These are phyloP conservation scores for Sporothrix mexicana DNA, from an alignment of 2,329 filamentous ascomycete species.

Conservation along the genomic window DNA sequence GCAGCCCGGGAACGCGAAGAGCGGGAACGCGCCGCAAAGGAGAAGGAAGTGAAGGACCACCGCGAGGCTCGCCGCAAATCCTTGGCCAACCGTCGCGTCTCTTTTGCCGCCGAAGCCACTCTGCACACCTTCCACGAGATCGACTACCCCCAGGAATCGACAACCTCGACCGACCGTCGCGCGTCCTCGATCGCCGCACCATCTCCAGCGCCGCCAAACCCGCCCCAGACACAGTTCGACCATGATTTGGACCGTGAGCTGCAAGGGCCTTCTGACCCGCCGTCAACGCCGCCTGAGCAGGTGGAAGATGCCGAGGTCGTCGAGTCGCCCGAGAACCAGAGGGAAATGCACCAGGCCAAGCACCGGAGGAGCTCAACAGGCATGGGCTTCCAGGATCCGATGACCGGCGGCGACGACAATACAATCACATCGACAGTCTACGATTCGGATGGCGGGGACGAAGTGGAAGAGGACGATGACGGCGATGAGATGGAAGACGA, in stretches of 20 bases:
- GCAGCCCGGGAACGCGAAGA: conserved; percentile 74
- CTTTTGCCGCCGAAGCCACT: conserved; percentile 95
- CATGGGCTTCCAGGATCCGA: conserved; percentile 53
- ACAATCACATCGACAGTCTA: conserved; percentile 78
- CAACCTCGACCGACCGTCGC: conserved; percentile 76
- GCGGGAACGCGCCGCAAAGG: conserved; percentile 62
- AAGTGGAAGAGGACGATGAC: conserved; percentile 57
- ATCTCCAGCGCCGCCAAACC: conserved; percentile 48
- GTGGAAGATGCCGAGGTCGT: conserved; percentile 62
- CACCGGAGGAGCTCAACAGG: conserved; percentile 66
- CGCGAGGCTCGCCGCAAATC: conserved; percentile 91
- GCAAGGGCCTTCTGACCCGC: conserved; percentile 63
- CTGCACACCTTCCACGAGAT: conserved; percentile 96
- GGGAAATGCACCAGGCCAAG: conserved; percentile 66
- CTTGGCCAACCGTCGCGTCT: conserved; percentile 89
- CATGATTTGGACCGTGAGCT: conserved; percentile 48
- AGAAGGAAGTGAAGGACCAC: conserved; percentile 70
- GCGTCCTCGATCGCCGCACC: conserved; percentile 63
- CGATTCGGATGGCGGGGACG: conserved; percentile 66
- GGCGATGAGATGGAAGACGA: conserved; percentile 53
- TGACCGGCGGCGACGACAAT: conserved; percentile 54
- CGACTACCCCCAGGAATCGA: conserved; percentile 86
- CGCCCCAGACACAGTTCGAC: conserved; percentile 42
- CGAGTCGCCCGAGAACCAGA: conserved; percentile 66
- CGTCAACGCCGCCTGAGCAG: conserved; percentile 67